Conservation (phyloP, 805 yeast genomes). For the Candida manassasensis region DNA sequence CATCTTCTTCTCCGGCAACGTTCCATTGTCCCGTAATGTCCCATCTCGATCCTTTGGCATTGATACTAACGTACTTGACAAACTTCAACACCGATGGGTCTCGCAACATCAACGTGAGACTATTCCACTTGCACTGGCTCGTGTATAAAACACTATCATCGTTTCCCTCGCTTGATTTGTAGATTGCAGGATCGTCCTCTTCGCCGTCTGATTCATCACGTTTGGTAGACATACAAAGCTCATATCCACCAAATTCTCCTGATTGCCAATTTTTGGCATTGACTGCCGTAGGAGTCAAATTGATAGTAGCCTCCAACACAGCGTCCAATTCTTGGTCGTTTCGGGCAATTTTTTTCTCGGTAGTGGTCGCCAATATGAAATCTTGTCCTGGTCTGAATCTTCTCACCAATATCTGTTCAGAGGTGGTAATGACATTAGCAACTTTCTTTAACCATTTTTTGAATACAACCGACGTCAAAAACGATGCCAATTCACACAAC, state of each 20-base stretch:
- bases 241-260: constrained; percentile 95
- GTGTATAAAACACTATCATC: constrained; percentile 76
- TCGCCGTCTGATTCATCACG: constrained; percentile 40
- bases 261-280: constrained; percentile 70
- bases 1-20: constrained; percentile 47
- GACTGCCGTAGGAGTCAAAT: constrained; percentile 63
- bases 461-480: constrained; percentile 60
- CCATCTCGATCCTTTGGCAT: constrained; percentile 91
- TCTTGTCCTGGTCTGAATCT: constrained; percentile 95
- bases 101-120: constrained; percentile 68
- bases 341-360: constrained; percentile 36
- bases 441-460: constrained; percentile 62
- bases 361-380: constrained; percentile 80
- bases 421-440: constrained; percentile 57
- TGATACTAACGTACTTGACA: constrained; percentile 83
- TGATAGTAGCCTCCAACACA: constrained; percentile 73
- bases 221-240: constrained; percentile 73
- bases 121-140: constrained; percentile 80
- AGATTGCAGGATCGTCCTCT: constrained; percentile 82
- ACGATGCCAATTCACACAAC: constrained; percentile 50
- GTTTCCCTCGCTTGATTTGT: constrained; percentile 49
- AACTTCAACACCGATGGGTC: constrained; percentile 87
- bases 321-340: constrained; percentile 35
- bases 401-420: constrained; percentile 69
- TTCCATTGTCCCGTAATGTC: constrained; percentile 81